A percentile compares a stretch with the other conserved stretches of the same genome.
These are phyloP conservation scores for Teunomyces barrocoloradensis DNA, from an alignment of 805 yeast genomes.

Conservation along the genomic window DNA sequence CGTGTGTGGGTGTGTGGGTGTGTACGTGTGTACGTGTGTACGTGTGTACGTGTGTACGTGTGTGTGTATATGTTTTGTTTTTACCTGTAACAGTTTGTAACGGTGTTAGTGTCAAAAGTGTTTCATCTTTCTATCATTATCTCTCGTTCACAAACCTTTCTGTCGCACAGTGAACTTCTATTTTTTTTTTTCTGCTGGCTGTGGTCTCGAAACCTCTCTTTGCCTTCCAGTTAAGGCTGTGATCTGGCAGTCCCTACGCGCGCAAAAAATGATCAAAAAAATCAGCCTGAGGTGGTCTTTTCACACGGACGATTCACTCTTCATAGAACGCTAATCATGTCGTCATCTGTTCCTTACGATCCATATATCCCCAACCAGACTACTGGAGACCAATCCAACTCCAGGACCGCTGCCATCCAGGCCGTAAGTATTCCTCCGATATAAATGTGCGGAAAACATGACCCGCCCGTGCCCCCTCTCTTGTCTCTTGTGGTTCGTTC, in stretches of 20 bases:
- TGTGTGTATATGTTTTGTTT: no score
- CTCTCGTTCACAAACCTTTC: not conserved
- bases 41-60: no score
- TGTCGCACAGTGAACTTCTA: not conserved
- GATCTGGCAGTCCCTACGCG: conserved; percentile 2
- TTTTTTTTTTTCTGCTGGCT: not conserved
- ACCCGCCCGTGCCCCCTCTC: not conserved
- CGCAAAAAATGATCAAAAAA: conserved; percentile 5
- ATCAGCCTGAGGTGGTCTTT: not conserved
- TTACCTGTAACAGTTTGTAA: no score
- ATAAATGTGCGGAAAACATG: not conserved
- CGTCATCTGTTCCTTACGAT: conserved; percentile 80
- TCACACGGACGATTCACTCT: not conserved
- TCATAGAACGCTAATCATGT: conserved; percentile 40
- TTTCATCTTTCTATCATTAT: no score
- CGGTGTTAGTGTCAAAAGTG: no score
- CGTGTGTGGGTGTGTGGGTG: no score
- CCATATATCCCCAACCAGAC: conserved; percentile 73
- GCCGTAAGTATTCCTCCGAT: conserved; percentile 51
- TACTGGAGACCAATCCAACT: conserved; percentile 49
- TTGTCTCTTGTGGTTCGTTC: not conserved
- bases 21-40: no score
- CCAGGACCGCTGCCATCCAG: conserved; percentile 78
- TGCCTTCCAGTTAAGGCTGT: not conserved
- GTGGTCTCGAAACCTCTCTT: not conserved